A percentile compares a stretch with the other conserved stretches of the same genome.
phyloP scores from a whole-genome alignment of 805 yeast genomes.

The Metschnikowia reukaufii region DNA sequence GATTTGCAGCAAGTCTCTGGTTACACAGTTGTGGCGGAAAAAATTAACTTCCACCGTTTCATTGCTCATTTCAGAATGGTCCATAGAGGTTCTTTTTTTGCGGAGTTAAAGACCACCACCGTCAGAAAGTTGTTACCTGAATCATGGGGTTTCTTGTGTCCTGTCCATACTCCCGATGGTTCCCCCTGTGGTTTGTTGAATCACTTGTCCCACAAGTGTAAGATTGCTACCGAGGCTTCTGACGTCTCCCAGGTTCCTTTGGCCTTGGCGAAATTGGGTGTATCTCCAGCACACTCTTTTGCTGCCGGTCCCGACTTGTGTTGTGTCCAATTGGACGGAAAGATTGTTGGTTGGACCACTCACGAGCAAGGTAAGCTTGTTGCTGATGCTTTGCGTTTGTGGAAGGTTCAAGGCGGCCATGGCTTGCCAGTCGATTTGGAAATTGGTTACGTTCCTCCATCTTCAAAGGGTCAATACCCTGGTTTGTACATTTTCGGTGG shows the following conservation, averaged over 20 bases:
- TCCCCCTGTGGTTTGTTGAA: constrained; percentile 98
- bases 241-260: constrained; percentile 74
- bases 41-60: constrained; percentile 94
- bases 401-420: constrained; percentile 83
- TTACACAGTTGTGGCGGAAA: constrained; percentile 97
- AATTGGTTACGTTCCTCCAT: constrained; percentile 95
- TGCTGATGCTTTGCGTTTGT: constrained; percentile 85
- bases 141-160: constrained; percentile 98
- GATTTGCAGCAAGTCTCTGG: constrained; percentile 98
- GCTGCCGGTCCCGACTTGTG: constrained; percentile 87
- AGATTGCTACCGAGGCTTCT: constrained; percentile 70
- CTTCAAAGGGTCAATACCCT: constrained; percentile 94
- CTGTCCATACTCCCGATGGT: constrained; percentile 99
- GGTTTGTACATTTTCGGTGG: constrained; percentile 92
- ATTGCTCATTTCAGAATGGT: constrained; percentile 99
- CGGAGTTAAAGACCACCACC: constrained; percentile 95
- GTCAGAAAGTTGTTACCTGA: constrained; percentile 96
- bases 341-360: constrained; percentile 89
- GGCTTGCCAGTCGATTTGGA: constrained; percentile 86
- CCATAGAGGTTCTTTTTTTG: constrained; percentile 98
- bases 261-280: constrained; percentile 71
- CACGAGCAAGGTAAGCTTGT: constrained; percentile 83
- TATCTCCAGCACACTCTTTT: constrained; percentile 71
- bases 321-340: constrained; percentile 93
- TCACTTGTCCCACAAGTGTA: constrained; percentile 95